Conservation (phyloP, 441 rosid genomes). For the Adansonia grandidieri region DNA sequence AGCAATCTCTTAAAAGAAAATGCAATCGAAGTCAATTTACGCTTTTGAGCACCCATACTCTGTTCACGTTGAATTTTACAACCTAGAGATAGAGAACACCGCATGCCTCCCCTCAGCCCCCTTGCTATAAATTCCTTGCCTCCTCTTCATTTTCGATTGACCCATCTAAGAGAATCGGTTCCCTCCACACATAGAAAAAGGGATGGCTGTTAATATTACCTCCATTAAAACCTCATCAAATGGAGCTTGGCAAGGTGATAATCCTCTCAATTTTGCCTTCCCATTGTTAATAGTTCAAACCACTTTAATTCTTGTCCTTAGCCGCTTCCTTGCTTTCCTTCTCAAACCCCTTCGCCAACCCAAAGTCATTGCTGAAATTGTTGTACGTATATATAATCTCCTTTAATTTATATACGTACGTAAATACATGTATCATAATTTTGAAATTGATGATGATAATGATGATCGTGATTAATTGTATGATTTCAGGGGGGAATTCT, state of each 20-base stretch:
- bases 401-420: neutral
- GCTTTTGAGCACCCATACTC: neutral
- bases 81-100: neutral
- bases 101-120: too few species aligned
- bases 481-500: conserved; percentile 58
- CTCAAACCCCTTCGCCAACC: conserved; percentile 76
- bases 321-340: conserved; percentile 62
- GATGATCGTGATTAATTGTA: neutral
- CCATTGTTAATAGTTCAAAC: conserved; percentile 67
- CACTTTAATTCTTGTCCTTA: conserved; percentile 51
- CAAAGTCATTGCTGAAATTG: conserved; percentile 68
- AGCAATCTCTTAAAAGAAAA: neutral
- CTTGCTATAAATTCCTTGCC: neutral
- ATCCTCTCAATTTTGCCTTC: conserved; percentile 61
- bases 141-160: neutral
- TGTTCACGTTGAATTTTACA: neutral
- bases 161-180: neutral
- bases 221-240: conserved; percentile 61
- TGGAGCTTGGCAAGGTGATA: conserved; percentile 76
- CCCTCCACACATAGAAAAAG: neutral
- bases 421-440: neutral
- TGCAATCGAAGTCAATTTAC: neutral
- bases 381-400: conserved; percentile 42
- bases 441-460: neutral
- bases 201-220: conserved; percentile 52